phyloP scores from a whole-genome alignment of 2,329 filamentous ascomycete species.

The Phaeoacremonium minimum region DNA sequence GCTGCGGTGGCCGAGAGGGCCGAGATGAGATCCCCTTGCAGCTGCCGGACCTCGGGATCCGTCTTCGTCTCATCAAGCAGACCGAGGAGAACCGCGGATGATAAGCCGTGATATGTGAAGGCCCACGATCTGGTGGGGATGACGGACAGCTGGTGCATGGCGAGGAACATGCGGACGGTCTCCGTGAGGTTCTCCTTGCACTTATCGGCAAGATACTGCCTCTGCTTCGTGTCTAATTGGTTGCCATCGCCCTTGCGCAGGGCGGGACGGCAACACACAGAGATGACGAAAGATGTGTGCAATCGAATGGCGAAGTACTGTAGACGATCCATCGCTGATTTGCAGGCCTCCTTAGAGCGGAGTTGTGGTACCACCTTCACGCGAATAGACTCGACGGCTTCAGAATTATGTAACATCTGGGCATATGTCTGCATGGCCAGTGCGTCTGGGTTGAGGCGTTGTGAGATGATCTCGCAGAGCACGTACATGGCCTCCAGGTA shows the following conservation, averaged over 20 bases:
- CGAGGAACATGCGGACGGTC: constrained; percentile 64
- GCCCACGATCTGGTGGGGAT: constrained; percentile 66
- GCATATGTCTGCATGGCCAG: constrained; percentile 43
- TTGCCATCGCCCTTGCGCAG: constrained; percentile 48
- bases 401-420: constrained; percentile 55
- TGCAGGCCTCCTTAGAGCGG: constrained; percentile 57
- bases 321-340: constrained; percentile 57
- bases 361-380: constrained; percentile 46
- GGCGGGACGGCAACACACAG: constrained; percentile 60
- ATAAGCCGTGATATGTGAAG: constrained; percentile 64
- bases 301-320: constrained; percentile 62
- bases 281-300: constrained; percentile 62
- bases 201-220: constrained; percentile 48
- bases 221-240: constrained; percentile 46
- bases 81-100: constrained; percentile 59
- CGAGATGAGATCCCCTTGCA: constrained; percentile 61
- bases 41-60: constrained; percentile 57
- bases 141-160: constrained; percentile 64
- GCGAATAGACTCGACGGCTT: constrained; percentile 48
- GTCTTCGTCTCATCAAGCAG: constrained; percentile 60
- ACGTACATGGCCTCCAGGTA: constrained; percentile 65
- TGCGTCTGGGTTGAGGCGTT: constrained; percentile 51
- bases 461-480: constrained; percentile 57
- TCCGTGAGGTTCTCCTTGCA: constrained; percentile 61
- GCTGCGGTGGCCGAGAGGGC: constrained; percentile 61